Evolutionary conservation across 73 alveolate genomes (phyloP).

Genomic region (Paramecium tetraurelia): DNA sequence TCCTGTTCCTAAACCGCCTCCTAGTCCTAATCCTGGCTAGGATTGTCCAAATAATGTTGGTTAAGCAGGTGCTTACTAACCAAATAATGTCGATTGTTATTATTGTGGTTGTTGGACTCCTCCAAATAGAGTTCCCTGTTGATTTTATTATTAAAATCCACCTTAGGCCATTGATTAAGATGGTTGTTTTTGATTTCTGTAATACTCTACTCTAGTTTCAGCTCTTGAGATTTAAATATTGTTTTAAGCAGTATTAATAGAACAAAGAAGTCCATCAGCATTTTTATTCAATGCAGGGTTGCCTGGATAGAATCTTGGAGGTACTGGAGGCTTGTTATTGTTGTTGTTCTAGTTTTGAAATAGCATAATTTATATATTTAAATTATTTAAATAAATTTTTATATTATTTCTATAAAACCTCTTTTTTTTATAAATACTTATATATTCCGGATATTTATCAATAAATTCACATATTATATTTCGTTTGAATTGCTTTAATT

Average conservation of each 20-base stretch:
- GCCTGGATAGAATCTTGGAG: not conserved
- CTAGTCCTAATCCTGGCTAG: not conserved
- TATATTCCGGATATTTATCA: not conserved
- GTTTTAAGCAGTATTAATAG: not conserved
- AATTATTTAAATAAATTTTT: not conserved
- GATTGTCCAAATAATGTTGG: not conserved
- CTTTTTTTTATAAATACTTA: not conserved
- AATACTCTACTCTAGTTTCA: conserved; percentile 1
- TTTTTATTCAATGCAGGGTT: not conserved
- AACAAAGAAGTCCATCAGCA: conserved; percentile 2
- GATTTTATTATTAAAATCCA: not conserved
- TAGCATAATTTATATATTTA: not conserved
- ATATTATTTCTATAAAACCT: not conserved
- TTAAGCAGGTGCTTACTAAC: not conserved
- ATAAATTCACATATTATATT: conserved; percentile 49
- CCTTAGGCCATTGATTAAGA: not conserved
- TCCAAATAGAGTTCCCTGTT: not conserved
- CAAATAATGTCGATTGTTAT: not conserved
- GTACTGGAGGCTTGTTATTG: not conserved
- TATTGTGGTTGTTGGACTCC: not conserved
- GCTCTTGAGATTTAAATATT: not conserved
- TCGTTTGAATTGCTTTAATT: conserved; percentile 27
- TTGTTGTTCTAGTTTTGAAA: not conserved
- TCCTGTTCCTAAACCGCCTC: not conserved
- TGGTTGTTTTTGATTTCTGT: not conserved